These are phyloP conservation scores for Naganishia vishniacii DNA, from an alignment of 768 basidiomycete species.

Conservation along the genomic window DNA sequence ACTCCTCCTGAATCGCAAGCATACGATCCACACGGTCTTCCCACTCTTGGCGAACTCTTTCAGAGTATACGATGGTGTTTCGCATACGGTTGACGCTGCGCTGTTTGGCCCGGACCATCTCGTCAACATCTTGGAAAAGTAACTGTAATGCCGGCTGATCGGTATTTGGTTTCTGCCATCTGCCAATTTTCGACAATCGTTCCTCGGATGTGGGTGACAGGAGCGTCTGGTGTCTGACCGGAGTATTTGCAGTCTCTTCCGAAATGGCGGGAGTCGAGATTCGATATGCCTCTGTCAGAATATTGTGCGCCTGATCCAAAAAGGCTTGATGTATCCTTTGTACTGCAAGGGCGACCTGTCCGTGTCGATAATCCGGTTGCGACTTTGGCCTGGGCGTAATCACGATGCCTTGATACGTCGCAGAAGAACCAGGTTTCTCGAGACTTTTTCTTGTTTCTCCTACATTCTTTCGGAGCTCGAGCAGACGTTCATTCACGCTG, in stretches of 20 bases:
- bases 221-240: constrained; percentile 84
- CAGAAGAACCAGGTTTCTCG: constrained; percentile 54
- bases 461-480: constrained; percentile 79
- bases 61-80: constrained; percentile 92
- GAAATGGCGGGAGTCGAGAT: constrained; percentile 81
- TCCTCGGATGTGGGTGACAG: constrained; percentile 84
- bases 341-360: constrained; percentile 26
- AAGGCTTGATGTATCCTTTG: constrained; percentile 56
- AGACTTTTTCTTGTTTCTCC: constrained; percentile 68
- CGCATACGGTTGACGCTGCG: constrained; percentile 93
- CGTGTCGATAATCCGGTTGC: constrained; percentile 31
- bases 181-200: constrained; percentile 72
- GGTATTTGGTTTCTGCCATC: constrained; percentile 77
- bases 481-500: constrained; percentile 86
- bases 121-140: constrained; percentile 78
- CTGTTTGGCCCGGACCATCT: constrained; percentile 84
- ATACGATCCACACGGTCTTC: constrained; percentile 74
- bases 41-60: constrained; percentile 97
- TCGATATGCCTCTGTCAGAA: constrained; percentile 70
- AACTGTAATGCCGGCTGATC: constrained; percentile 79
- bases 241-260: constrained; percentile 76
- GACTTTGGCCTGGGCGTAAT: constrained; percentile 39
- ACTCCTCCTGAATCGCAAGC: constrained; percentile 57
- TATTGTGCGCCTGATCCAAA: constrained; percentile 79
- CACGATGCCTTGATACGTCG: constrained; percentile 39